Evolutionary conservation across 192 early-diverging fungal genomes (phyloP), one percentile per base, ranked within the genome.

Genomic region (Backusella luteola): DNA sequence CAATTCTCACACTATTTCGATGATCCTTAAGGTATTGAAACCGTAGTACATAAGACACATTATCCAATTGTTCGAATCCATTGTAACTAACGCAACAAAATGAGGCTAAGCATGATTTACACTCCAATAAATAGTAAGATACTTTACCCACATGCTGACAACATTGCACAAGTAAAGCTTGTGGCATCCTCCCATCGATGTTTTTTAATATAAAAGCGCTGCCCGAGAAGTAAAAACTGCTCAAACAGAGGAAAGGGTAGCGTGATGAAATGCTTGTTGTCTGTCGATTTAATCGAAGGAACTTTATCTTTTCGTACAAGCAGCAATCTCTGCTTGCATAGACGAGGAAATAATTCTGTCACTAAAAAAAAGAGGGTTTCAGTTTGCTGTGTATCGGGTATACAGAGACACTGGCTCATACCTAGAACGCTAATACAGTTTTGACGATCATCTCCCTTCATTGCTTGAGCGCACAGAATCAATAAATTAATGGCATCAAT

Each of bases 291-390:
- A 4, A 81, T 72, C 2, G 56, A 75, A 19, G 73, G 73, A 34
- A 75, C 34, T n/a, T 59, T 75, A 36, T 78, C 76, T 36, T 66
- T 68, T 35, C 59, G 46, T 17, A 59, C 38, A 29, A 81, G 69
- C 1, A 66, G 26, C 8, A 81, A 34, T 15, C 73, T 52, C 52
- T 77, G 72, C 38, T 78, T 77, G 34, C 74, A 81, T 44, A 81
- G 41, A 52, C 77, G 72, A 63, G 80, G 80, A 39, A 81, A 75
- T 38, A 81, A 36, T n/a, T 81, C 76, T 7, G 73, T 81, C 35
- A 77, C 80, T 46, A 32, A 9, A 39, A 21, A 2, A 21, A 21
- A 23, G 15, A 1, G 8, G 0, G 21, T 56, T 44, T 44, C 42
- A 44, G 42, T 21, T 53, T 3, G 5, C 4, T 41, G 38, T 14